Evolutionary conservation across 192 early-diverging fungal genomes (phyloP).

Genomic region (Podila minutissima): DNA sequence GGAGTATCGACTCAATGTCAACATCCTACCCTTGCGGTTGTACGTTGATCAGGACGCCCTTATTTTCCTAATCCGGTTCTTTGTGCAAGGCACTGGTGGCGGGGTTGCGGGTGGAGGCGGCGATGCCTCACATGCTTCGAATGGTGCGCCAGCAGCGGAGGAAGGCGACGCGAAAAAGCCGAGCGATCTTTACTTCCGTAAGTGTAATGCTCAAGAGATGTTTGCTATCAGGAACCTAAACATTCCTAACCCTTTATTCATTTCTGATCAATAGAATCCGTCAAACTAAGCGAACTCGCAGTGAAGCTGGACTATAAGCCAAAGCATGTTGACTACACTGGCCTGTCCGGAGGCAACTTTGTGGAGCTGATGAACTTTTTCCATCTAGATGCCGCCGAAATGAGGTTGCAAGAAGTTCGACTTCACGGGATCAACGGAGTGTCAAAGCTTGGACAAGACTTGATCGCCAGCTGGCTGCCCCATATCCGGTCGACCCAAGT

Average conservation of each 20-base stretch:
- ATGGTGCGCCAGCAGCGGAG: conserved; percentile 3
- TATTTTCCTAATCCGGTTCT: conserved; percentile 83
- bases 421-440: conserved; percentile 83
- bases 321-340: conserved; percentile 84
- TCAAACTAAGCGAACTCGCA: conserved; percentile 77
- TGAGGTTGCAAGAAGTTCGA: conserved; percentile 81
- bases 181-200: conserved; percentile 63
- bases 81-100: conserved; percentile 59
- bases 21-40: conserved; percentile 82
- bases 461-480: conserved; percentile 86
- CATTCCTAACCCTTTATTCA: neutral
- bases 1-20: conserved; percentile 70
- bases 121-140: neutral
- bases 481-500: conserved; percentile 94
- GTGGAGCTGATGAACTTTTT: conserved; percentile 93
- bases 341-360: conserved; percentile 77
- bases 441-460: conserved; percentile 67
- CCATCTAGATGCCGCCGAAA: conserved; percentile 90
- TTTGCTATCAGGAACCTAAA: no score
- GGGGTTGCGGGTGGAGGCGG: neutral
- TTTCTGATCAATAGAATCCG: conserved; percentile 54
- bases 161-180: conserved; percentile 25
- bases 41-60: conserved; percentile 96
- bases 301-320: conserved; percentile 98
- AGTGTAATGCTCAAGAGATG: conserved; percentile 9